A percentile compares a stretch with the other conserved stretches of the same genome.
Evolutionary conservation across 768 basidiomycete species (phyloP).

Genomic region (Suillus clintonianus): DNA sequence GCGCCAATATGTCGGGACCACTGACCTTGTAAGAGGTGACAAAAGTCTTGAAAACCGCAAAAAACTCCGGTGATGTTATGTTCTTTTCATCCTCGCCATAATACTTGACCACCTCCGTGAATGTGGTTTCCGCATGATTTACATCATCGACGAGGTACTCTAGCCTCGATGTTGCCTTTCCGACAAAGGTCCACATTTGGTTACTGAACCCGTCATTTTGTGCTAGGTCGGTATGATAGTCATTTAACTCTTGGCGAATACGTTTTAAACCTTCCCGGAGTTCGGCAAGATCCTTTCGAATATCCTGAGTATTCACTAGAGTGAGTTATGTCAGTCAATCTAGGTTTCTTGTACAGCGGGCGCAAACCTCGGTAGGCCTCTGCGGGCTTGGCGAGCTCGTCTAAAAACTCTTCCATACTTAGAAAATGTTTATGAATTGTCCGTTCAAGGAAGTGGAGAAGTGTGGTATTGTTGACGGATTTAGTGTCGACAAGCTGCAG

Average conservation of each 20-base stretch:
- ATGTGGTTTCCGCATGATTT: slow-evolving; percentile 80
- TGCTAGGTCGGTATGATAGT: slow-evolving; percentile 75
- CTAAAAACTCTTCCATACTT: slow-evolving; percentile 82
- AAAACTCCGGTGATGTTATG: slow-evolving; percentile 89
- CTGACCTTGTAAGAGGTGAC: slow-evolving; percentile 87
- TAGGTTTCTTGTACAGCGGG: background rate
- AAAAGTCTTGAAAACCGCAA: slow-evolving; percentile 96
- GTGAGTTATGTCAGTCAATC: slow-evolving; percentile 7
- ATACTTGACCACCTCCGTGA: slow-evolving; percentile 83
- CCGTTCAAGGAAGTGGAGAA: slow-evolving; percentile 91
- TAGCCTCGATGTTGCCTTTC: slow-evolving; percentile 71
- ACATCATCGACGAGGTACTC: slow-evolving; percentile 88
- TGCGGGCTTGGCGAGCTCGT: slow-evolving; percentile 85
- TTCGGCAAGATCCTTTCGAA: slow-evolving; percentile 73
- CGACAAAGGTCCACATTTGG: slow-evolving; percentile 91
- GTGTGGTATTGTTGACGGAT: slow-evolving; percentile 89
- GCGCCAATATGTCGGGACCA: slow-evolving; percentile 4
- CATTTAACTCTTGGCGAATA: slow-evolving; percentile 78
- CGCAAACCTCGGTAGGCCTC: slow-evolving; percentile 87
- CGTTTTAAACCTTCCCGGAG: slow-evolving; percentile 75
- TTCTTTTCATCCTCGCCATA: slow-evolving; percentile 93
- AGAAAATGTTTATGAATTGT: slow-evolving; percentile 88
- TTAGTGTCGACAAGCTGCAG: slow-evolving; percentile 93
- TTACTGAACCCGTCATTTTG: slow-evolving; percentile 77
- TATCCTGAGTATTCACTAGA: slow-evolving; percentile 84